A percentile compares a stretch with the other conserved stretches of the same genome.
These are phyloP conservation scores for Hemerocallis citrina DNA, from an alignment of 106 monocot species.

Conservation along the genomic window DNA sequence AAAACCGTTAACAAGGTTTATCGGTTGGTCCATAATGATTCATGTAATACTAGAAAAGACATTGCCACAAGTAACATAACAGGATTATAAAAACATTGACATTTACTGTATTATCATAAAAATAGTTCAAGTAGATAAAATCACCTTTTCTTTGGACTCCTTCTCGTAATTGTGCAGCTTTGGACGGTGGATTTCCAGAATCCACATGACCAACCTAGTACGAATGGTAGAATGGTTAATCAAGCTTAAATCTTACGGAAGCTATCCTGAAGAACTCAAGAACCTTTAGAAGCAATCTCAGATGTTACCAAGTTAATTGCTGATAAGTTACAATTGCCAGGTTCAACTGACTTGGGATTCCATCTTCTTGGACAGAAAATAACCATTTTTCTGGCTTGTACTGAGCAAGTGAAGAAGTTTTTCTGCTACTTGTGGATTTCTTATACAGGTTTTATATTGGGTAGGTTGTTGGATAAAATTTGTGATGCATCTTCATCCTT, in stretches of 20 bases:
- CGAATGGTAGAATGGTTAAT: background rate
- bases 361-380: slow-evolving; percentile 42
- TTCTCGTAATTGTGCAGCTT: slow-evolving; percentile 72
- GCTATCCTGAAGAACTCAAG: background rate
- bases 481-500: slow-evolving; percentile 13
- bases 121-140: background rate
- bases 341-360: slow-evolving; percentile 49
- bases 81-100: no score
- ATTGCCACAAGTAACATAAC: no score
- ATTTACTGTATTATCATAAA: no score
- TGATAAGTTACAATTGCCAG: slow-evolving; percentile 67
- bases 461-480: slow-evolving; percentile 21
- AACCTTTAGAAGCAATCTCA: slow-evolving; percentile 2
- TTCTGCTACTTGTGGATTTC: slow-evolving; percentile 13
- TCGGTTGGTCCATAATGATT: no score
- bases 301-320: background rate
- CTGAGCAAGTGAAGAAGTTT: slow-evolving; percentile 11
- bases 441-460: slow-evolving; percentile 41
- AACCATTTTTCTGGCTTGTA: slow-evolving; percentile 90
- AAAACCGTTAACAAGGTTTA: no score
- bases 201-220: slow-evolving; percentile 93
- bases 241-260: background rate
- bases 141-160: slow-evolving; percentile 83
- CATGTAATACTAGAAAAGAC: no score
- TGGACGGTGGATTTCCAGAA: slow-evolving; percentile 96